Conservation (phyloP, 257 asterid genomes). For the Salvia miltiorrhiza region DNA sequence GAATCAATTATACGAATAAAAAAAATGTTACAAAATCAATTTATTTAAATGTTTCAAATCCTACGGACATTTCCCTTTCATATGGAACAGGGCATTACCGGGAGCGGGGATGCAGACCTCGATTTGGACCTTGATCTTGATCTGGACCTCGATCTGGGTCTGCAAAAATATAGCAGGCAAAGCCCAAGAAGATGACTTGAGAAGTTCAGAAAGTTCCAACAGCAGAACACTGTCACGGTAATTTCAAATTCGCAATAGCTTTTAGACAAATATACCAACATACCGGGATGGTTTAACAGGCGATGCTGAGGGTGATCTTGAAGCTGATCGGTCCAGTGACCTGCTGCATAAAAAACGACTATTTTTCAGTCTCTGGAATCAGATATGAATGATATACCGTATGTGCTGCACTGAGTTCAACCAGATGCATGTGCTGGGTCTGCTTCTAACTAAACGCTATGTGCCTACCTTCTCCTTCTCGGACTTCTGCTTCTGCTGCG, state of each 20-base stretch:
- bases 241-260: no score
- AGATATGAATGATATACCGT: not conserved
- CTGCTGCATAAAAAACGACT: conserved; percentile 42
- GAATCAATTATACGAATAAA: not conserved
- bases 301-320: conserved; percentile 79
- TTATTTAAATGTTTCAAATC: no score
- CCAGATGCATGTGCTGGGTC: not conserved
- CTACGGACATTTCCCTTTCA: not conserved
- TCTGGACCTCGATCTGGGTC: conserved; percentile 53
- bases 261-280: not conserved
- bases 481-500: conserved; percentile 94
- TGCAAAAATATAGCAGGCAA: conserved; percentile 6
- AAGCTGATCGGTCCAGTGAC: conserved; percentile 58
- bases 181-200: not conserved
- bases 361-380: not conserved
- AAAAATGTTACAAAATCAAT: no score
- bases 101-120: conserved; percentile 66
- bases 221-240: not conserved
- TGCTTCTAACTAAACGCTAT: not conserved
- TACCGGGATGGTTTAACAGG: conserved; percentile 74
- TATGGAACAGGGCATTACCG: conserved; percentile 34
- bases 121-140: conserved; percentile 65
- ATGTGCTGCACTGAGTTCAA: not conserved
- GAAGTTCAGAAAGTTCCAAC: not conserved
- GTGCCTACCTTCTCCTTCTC: conserved; percentile 64